Evolutionary conservation across 805 yeast genomes (phyloP).

Genomic region (Metschnikowia anglica): DNA sequence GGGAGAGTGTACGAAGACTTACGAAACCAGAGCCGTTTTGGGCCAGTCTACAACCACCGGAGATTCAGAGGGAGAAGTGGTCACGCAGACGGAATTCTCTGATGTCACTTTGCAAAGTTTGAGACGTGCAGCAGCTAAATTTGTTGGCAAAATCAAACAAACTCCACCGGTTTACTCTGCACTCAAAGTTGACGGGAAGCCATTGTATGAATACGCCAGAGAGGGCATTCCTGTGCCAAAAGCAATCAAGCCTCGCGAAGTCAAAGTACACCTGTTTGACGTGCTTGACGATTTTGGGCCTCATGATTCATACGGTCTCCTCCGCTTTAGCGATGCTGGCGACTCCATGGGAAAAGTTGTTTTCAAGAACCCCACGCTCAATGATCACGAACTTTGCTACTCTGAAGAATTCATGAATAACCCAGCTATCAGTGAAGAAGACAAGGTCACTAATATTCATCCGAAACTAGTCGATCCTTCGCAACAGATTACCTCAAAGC

Average conservation of each 20-base stretch:
- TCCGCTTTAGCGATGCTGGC: conserved; percentile 49
- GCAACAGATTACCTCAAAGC: conserved; percentile 44
- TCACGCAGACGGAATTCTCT: conserved; percentile 54
- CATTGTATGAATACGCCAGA: conserved; percentile 91
- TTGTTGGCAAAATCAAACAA: conserved; percentile 79
- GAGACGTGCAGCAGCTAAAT: conserved; percentile 52
- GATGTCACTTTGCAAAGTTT: conserved; percentile 59
- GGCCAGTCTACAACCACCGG: conserved; percentile 94
- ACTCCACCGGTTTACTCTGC: conserved; percentile 97
- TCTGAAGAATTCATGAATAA: conserved; percentile 53
- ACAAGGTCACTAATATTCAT: conserved; percentile 38
- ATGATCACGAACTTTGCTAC: conserved; percentile 61
- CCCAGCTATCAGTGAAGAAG: conserved; percentile 31
- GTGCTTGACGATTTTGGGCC: conserved; percentile 54
- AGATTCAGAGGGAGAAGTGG: conserved; percentile 82
- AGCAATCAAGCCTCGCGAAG: conserved; percentile 73
- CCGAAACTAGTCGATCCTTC: conserved; percentile 40
- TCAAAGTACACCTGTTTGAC: conserved; percentile 54
- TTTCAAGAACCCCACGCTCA: conserved; percentile 53
- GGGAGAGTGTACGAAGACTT: conserved; percentile 72
- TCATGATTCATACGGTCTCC: conserved; percentile 52
- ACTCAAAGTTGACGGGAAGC: conserved; percentile 89
- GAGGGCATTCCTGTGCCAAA: conserved; percentile 81
- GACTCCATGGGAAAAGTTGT: conserved; percentile 44
- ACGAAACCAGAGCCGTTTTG: conserved; percentile 79